A percentile compares a stretch with the other conserved stretches of the same genome.
Evolutionary conservation across 768 basidiomycete genomes (phyloP).

Genomic region (Zangia roseola): DNA sequence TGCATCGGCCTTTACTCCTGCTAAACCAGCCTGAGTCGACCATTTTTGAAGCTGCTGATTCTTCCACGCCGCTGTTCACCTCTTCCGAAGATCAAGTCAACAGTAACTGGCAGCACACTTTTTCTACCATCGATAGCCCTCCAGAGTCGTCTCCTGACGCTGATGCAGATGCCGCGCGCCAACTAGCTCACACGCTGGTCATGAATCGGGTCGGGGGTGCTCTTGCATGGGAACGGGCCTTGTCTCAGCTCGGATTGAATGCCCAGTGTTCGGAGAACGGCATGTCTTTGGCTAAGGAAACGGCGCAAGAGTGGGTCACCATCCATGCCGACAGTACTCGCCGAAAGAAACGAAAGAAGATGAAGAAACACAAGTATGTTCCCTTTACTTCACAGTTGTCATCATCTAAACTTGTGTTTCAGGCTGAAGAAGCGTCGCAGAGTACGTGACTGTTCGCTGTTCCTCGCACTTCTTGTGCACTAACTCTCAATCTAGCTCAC

Average conservation of each 20-base stretch:
- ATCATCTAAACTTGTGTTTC: conserved; percentile 9
- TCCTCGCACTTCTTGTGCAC: neutral
- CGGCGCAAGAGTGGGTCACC: conserved; percentile 60
- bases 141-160: conserved; percentile 60
- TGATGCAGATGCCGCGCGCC: conserved; percentile 77
- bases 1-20: conserved; percentile 76
- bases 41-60: conserved; percentile 43
- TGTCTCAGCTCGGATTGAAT: conserved; percentile 64
- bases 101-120: conserved; percentile 25
- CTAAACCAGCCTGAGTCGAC: conserved; percentile 59
- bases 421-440: conserved; percentile 91
- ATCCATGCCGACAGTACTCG: conserved; percentile 78
- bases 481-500: conserved; percentile 41
- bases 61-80: conserved; percentile 18
- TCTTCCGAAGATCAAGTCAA: conserved; percentile 23
- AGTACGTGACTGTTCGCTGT: conserved; percentile 44
- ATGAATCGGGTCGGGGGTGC: conserved; percentile 62
- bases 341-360: conserved; percentile 88
- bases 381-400: conserved; percentile 2
- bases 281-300: conserved; percentile 50
- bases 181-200: conserved; percentile 73
- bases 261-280: conserved; percentile 48
- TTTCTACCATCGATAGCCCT: conserved; percentile 39
- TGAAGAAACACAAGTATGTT: conserved; percentile 94
- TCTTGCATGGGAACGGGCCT: conserved; percentile 65